phyloP scores from a whole-genome alignment of 495 filamentous ascomycete species.

The Pyrenula aspistea region DNA sequence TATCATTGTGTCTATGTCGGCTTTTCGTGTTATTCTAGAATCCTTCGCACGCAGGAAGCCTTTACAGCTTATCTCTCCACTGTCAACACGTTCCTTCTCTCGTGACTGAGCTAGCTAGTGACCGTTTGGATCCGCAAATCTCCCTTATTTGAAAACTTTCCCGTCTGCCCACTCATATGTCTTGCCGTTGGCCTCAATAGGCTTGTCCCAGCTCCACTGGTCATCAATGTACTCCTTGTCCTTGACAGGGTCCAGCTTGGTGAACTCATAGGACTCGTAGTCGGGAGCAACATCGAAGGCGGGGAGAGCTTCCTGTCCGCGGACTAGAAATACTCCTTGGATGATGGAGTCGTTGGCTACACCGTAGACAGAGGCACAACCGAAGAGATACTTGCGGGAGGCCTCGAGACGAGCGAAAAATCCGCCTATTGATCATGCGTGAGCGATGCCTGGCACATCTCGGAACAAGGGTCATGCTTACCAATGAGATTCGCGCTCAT shows the following conservation, averaged over 20 bases:
- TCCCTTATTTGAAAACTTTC: conserved; percentile 99
- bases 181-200: conserved; percentile 67
- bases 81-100: too few species aligned
- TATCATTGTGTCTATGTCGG: too few species aligned
- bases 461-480: conserved; percentile 9
- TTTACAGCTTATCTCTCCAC: too few species aligned
- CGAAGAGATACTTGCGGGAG: conserved; percentile 98
- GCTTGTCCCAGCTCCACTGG: conserved; percentile 84
- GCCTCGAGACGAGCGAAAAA: conserved; percentile 96
- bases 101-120: too few species aligned
- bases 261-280: conserved; percentile 92
- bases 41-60: too few species aligned
- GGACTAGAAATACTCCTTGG: conserved; percentile 83
- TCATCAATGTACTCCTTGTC: conserved; percentile 77
- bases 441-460: neutral
- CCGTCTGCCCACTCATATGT: conserved; percentile 68
- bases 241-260: conserved; percentile 81
- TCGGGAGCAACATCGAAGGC: conserved; percentile 96
- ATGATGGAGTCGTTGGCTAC: conserved; percentile 76
- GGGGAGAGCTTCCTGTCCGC: conserved; percentile 73
- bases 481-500: conserved; percentile 95
- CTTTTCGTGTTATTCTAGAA: too few species aligned
- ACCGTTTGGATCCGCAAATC: too few species aligned
- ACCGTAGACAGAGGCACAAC: conserved; percentile 80
- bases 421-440: conserved; percentile 42